Evolutionary conservation across 352 stramenopile species (phyloP), one percentile per base, ranked within the genome.

Genomic region (Phytophthora pseudosyringae): DNA sequence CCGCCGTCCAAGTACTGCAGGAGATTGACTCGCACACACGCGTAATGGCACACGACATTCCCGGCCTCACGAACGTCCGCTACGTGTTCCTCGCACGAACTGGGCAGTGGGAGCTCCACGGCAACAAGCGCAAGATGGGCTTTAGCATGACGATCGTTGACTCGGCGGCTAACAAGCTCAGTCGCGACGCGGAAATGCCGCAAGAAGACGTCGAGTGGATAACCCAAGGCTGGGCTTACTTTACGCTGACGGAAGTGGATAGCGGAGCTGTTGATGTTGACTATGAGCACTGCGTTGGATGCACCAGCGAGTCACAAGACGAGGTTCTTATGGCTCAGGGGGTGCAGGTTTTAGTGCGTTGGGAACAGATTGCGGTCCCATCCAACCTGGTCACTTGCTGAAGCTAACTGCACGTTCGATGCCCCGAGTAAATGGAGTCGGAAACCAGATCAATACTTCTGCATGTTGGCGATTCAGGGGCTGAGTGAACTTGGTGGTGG

Each of bases 311-410:
- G 38, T 64, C 74, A 40, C 69, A 80, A 25, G 74, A 74, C 18
- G 59, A 64, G 36, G 68, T 72, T 28, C 31, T 83, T 26, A 73
- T 83, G 62, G 63, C 79, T 21, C 74, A 86, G 36, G 78, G 66
- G 38, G 61, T 65, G 47, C 67, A 67, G 51, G 75, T 83, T 38
- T 64, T 76, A 41, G 71, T 80, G 35, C 71, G 71, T 4, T 83
- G 74, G 77, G 77, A 86, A 59, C 71, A 83, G 48, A 29, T 76
- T 26, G 26, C 41, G 6, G 28, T 60, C 4, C 81, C 81, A 21
- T 13, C 44, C 12, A 50, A 50, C 29, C 11, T 50, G 15, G 26
- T 48, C 18, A 12, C 8, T 6, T 48, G 18, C 32, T 48, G 15
- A 46, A 6, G 36, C 12, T 41, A 21, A 21, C 21, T 2, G 21